Evolutionary conservation across 306 rosid genomes (phyloP).

Genomic region (Prunus kanzakura): DNA sequence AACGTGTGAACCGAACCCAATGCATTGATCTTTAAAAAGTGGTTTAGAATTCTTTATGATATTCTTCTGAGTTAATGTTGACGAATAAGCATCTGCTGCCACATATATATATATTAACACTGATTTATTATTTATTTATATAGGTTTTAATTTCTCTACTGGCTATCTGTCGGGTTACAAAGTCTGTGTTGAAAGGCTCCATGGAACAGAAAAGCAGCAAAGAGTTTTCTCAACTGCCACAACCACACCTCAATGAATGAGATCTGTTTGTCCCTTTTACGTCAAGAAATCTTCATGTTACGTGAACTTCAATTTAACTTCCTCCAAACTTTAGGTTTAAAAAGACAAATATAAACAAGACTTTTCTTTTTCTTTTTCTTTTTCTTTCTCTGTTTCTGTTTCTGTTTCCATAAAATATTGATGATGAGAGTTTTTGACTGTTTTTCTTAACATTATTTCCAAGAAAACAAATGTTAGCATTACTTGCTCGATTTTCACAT

Average conservation of each 20-base stretch:
- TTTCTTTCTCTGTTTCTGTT: background rate
- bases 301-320: conserved; percentile 40
- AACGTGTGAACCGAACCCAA: conserved; percentile 6
- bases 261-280: conserved; percentile 55
- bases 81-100: conserved; percentile 4
- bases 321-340: conserved; percentile 21
- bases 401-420: background rate
- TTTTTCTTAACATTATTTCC: background rate
- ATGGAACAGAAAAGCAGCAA: conserved; percentile 4
- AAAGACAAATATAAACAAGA: background rate
- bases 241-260: background rate
- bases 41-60: background rate
- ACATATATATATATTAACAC: background rate
- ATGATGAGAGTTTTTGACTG: background rate
- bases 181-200: conserved; percentile 18
- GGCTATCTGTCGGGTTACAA: conserved; percentile 1
- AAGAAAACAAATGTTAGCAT: background rate
- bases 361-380: background rate
- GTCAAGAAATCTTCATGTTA: conserved; percentile 53
- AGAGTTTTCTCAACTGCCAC: conserved; percentile 6
- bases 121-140: background rate
- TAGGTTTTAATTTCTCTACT: background rate
- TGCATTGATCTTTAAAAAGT: background rate
- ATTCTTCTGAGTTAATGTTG: background rate
- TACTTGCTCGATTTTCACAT: background rate